Percentiles rank a stretch among this genome's conserved stretches.
Evolutionary conservation across 805 yeast genomes (phyloP).

Genomic region (Yarrowia yakushimensis): DNA sequence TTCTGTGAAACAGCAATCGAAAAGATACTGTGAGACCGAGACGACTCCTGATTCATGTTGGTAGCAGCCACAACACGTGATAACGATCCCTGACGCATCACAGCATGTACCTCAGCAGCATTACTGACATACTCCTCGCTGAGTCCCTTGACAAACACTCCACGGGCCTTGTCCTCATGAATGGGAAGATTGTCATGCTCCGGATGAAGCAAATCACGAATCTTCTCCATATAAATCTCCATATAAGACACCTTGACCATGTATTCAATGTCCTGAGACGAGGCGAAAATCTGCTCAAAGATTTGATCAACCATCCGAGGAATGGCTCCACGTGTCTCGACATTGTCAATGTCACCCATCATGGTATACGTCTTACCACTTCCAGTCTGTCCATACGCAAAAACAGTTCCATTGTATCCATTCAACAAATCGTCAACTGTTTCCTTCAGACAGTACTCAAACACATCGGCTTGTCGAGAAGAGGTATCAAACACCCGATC

Average conservation of each 20-base stretch:
- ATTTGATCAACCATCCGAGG: constrained; percentile 68
- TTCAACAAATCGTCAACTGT: constrained; percentile 66
- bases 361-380: constrained; percentile 74
- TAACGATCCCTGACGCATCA: constrained; percentile 57
- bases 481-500: constrained; percentile 59
- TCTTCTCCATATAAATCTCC: constrained; percentile 78
- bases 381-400: constrained; percentile 79
- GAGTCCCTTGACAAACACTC: constrained; percentile 69
- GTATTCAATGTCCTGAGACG: constrained; percentile 54
- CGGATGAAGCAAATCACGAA: constrained; percentile 57
- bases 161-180: constrained; percentile 61
- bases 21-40: constrained; percentile 78
- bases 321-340: constrained; percentile 53
- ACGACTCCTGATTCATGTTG: constrained; percentile 66
- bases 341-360: constrained; percentile 53
- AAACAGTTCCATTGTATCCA: constrained; percentile 75
- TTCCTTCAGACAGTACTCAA: constrained; percentile 54
- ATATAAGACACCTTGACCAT: constrained; percentile 66
- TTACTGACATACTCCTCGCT: constrained; percentile 58
- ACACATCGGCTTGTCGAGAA: constrained; percentile 55
- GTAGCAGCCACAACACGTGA: constrained; percentile 59
- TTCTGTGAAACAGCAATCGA: constrained; percentile 65
- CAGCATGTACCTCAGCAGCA: constrained; percentile 53
- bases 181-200: constrained; percentile 44
- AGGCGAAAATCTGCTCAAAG: constrained; percentile 51